Conservation (phyloP, 1,139 yeast species). For the Debaryomyces subglobosus region DNA sequence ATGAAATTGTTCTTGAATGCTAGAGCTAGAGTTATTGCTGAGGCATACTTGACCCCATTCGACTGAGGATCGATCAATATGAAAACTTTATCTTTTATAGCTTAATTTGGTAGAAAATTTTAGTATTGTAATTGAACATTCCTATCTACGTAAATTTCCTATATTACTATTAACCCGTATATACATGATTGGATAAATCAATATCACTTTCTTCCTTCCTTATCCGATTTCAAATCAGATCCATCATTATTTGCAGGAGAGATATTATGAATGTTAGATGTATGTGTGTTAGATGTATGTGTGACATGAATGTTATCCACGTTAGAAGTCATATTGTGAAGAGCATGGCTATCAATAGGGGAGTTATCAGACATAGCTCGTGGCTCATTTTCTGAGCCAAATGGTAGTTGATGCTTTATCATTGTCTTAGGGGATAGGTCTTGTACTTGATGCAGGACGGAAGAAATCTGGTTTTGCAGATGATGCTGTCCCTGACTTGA, state of each 20-base stretch:
- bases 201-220: not conserved
- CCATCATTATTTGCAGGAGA: not conserved
- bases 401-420: conserved; percentile 23
- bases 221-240: not conserved
- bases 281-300: not conserved
- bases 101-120: not conserved
- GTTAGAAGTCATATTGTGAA: not conserved
- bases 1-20: conserved; percentile 97
- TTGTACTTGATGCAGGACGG: conserved; percentile 37
- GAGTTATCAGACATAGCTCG: conserved; percentile 2
- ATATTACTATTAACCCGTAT: not conserved
- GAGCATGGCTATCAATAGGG: not conserved
- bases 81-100: conserved; percentile 1
- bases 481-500: conserved; percentile 11
- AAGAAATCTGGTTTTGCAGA: conserved; percentile 5
- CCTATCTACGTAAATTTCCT: not conserved
- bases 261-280: not conserved
- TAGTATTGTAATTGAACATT: not conserved
- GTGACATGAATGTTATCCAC: not conserved
- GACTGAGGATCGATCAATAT: conserved; percentile 37
- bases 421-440: conserved; percentile 38
- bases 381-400: conserved; percentile 6
- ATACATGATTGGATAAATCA: not conserved
- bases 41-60: conserved; percentile 81
- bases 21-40: conserved; percentile 97